phyloP scores from a whole-genome alignment of 2,329 filamentous ascomycete species.

The Penicillium sp. region DNA sequence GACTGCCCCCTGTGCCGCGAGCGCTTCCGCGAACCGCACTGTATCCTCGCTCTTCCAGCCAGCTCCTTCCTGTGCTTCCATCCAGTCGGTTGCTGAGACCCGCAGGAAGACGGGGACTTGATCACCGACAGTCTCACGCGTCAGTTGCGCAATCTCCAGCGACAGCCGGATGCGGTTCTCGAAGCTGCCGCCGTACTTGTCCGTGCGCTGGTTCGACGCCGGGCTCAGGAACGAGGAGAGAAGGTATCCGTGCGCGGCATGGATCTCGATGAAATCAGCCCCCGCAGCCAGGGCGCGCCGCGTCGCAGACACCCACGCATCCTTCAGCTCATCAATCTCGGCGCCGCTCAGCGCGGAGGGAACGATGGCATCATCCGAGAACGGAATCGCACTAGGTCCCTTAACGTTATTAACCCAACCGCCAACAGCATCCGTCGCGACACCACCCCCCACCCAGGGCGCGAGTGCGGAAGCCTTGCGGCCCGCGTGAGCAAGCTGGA shows the following conservation, averaged over 20 bases:
- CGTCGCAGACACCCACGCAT: background rate
- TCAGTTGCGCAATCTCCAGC: constrained; percentile 68
- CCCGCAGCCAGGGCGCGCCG: too few relatives aligned
- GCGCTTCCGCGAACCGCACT: background rate
- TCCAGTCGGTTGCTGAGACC: constrained; percentile 58
- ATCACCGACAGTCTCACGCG: constrained; percentile 65
- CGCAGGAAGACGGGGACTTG: constrained; percentile 74
- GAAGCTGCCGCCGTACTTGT: background rate
- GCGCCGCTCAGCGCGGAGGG: background rate
- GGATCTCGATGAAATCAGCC: background rate
- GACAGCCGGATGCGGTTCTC: constrained; percentile 55
- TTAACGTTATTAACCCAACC: too few relatives aligned
- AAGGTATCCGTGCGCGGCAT: background rate
- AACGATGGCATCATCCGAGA: background rate
- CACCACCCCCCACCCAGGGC: background rate
- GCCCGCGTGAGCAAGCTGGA: background rate
- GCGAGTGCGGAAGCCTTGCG: background rate
- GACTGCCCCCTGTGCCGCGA: background rate
- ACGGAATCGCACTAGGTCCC: too few relatives aligned
- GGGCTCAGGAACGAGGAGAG: background rate
- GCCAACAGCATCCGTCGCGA: background rate
- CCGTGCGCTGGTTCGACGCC: background rate
- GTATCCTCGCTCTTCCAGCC: constrained; percentile 2
- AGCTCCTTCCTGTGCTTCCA: background rate
- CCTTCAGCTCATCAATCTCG: background rate